Conservation (phyloP, 1,284 basidiomycete genomes). For the Meira nashicola region DNA sequence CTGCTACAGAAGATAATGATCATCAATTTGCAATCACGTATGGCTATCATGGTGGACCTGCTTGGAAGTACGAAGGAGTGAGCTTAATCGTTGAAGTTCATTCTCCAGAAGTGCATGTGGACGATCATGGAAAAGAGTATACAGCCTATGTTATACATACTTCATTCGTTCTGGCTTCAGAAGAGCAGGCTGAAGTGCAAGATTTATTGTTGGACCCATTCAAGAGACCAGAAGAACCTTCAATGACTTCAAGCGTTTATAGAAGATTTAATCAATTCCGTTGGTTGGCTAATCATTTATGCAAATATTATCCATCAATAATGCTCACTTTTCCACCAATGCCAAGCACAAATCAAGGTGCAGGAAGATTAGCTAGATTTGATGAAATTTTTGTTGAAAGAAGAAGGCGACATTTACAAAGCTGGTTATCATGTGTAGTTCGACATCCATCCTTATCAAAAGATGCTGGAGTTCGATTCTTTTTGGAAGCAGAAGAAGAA, state of each 20-base stretch:
- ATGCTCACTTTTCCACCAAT: conserved; percentile 73
- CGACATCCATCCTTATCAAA: conserved; percentile 74
- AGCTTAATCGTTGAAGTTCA: conserved; percentile 71
- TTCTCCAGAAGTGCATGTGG: conserved; percentile 68
- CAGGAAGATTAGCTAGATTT: conserved; percentile 66
- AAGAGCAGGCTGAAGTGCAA: neutral
- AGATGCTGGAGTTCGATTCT: conserved; percentile 73
- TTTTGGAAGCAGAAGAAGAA: conserved; percentile 56
- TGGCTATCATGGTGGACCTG: conserved; percentile 58
- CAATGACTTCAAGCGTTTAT: conserved; percentile 57
- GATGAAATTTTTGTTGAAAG: conserved; percentile 75
- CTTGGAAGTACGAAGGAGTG: conserved; percentile 69
- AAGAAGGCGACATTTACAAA: conserved; percentile 69
- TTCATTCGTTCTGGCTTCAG: conserved; percentile 42
- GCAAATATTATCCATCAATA: conserved; percentile 64
- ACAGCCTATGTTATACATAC: conserved; percentile 72
- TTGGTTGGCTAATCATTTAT: conserved; percentile 62
- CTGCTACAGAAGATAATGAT: conserved; percentile 54
- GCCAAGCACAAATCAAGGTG: conserved; percentile 67
- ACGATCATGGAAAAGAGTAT: conserved; percentile 64
- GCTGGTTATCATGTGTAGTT: conserved; percentile 67
- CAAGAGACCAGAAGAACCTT: conserved; percentile 17
- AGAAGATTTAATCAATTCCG: conserved; percentile 80
- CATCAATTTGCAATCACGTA: conserved; percentile 59
- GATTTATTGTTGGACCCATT: neutral